A percentile compares a stretch with the other conserved stretches of the same genome.
phyloP scores from a whole-genome alignment of 148 eudicot species.

The Amaranthus palmeri region DNA sequence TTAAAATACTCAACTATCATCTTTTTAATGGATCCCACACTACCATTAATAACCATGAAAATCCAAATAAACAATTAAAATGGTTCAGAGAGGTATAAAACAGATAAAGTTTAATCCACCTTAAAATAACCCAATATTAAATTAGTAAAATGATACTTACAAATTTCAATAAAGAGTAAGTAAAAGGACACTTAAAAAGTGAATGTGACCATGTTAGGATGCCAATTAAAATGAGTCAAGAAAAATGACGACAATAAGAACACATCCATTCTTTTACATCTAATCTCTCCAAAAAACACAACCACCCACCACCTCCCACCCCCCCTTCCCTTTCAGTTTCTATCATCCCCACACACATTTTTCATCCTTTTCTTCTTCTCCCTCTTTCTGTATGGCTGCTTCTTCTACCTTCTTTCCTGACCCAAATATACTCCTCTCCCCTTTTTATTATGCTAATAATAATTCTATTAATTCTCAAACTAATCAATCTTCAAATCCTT shows the following conservation, averaged over 20 bases:
- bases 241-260: conserved; percentile 26
- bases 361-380: neutral
- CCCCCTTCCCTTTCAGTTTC: neutral
- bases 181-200: neutral
- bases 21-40: too few species aligned
- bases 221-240: conserved; percentile 22
- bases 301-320: conserved; percentile 9
- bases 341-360: neutral
- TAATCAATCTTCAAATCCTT: neutral
- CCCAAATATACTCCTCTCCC: conserved; percentile 22
- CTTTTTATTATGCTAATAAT: neutral
- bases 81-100: too few species aligned
- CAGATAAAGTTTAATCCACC: too few species aligned
- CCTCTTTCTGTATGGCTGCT: conserved; percentile 38
- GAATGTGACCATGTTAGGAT: conserved; percentile 11
- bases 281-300: neutral
- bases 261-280: too few species aligned
- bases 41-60: too few species aligned
- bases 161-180: neutral
- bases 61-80: too few species aligned
- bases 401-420: conserved; percentile 34
- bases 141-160: neutral
- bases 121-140: neutral
- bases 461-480: neutral
- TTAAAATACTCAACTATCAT: too few species aligned